phyloP scores from a whole-genome alignment of 257 asterid genomes.

The Solanum appendiculatum region DNA sequence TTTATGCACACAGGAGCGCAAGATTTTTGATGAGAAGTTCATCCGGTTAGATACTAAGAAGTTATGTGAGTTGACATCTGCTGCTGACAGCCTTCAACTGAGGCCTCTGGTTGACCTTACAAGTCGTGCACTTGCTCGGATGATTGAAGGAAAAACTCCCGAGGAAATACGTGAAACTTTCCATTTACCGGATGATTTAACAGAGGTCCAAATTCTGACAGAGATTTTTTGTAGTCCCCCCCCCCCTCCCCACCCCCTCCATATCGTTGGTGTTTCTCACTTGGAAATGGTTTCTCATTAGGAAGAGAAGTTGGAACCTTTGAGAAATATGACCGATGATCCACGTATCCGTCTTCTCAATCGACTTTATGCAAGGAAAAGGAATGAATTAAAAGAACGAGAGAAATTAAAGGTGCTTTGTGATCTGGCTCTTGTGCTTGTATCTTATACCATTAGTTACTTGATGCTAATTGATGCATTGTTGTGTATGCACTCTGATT shows the following conservation, averaged over 20 bases:
- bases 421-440: neutral
- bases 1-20: conserved; percentile 60
- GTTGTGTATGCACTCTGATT: neutral
- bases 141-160: conserved; percentile 86
- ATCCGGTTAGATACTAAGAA: conserved; percentile 81
- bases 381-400: conserved; percentile 85
- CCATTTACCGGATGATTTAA: conserved; percentile 93
- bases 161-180: conserved; percentile 91
- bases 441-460: neutral
- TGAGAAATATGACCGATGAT: conserved; percentile 83
- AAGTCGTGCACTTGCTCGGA: conserved; percentile 92
- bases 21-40: conserved; percentile 86
- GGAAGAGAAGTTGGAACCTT: conserved; percentile 98
- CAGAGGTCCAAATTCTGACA: conserved; percentile 52
- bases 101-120: conserved; percentile 94
- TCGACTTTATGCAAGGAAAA: conserved; percentile 83
- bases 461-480: neutral
- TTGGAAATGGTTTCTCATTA: conserved; percentile 11
- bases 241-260: neutral
- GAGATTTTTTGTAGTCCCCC: neutral
- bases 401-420: conserved; percentile 63
- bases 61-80: conserved; percentile 95
- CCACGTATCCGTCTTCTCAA: conserved; percentile 87
- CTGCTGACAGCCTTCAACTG: conserved; percentile 91
- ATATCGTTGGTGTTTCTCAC: neutral